These are phyloP conservation scores for Sporisorium graminicola DNA, from an alignment of 1,284 basidiomycete genomes.

Conservation along the genomic window DNA sequence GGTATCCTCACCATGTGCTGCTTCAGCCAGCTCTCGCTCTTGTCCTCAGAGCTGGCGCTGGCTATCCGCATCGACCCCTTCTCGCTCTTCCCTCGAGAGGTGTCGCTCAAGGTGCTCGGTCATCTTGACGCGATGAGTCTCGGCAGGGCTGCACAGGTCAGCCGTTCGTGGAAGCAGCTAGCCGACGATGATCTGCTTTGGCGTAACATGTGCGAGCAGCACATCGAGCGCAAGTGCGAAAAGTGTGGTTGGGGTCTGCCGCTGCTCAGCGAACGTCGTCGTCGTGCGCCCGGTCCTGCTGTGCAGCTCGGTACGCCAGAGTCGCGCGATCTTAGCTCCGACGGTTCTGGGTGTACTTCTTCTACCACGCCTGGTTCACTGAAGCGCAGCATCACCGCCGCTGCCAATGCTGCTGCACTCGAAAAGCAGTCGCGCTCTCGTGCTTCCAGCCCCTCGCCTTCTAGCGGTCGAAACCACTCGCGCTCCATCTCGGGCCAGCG, in stretches of 20 bases:
- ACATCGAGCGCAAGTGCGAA: slow-evolving; percentile 95
- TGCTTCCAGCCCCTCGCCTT: slow-evolving; percentile 47
- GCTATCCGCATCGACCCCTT: slow-evolving; percentile 94
- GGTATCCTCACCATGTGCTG: slow-evolving; percentile 99
- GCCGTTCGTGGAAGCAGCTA: slow-evolving; percentile 84
- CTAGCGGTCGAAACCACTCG: slow-evolving; percentile 15
- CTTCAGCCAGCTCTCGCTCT: slow-evolving; percentile 96
- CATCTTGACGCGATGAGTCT: slow-evolving; percentile 95
- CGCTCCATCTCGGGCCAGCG: slow-evolving; percentile 41
- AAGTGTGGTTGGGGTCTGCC: slow-evolving; percentile 99
- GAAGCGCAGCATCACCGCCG: slow-evolving; percentile 66
- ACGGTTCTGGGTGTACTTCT: slow-evolving; percentile 40
- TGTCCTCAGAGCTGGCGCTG: slow-evolving; percentile 88
- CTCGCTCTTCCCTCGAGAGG: slow-evolving; percentile 87
- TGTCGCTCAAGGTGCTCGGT: slow-evolving; percentile 87
- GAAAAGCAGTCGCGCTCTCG: slow-evolving; percentile 60
- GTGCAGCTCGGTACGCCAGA: slow-evolving; percentile 55
- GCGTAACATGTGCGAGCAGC: slow-evolving; percentile 97
- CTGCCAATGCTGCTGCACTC: slow-evolving; percentile 67
- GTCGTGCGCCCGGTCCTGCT: slow-evolving; percentile 67
- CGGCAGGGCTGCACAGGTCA: slow-evolving; percentile 94
- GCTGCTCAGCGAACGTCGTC: slow-evolving; percentile 80
- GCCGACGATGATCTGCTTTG: slow-evolving; percentile 97
- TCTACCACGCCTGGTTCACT: slow-evolving; percentile 51
- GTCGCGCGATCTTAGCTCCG: slow-evolving; percentile 59